These are phyloP conservation scores for Dactylellina sp. DNA, from an alignment of 2,329 filamentous ascomycete species.

Conservation along the genomic window DNA sequence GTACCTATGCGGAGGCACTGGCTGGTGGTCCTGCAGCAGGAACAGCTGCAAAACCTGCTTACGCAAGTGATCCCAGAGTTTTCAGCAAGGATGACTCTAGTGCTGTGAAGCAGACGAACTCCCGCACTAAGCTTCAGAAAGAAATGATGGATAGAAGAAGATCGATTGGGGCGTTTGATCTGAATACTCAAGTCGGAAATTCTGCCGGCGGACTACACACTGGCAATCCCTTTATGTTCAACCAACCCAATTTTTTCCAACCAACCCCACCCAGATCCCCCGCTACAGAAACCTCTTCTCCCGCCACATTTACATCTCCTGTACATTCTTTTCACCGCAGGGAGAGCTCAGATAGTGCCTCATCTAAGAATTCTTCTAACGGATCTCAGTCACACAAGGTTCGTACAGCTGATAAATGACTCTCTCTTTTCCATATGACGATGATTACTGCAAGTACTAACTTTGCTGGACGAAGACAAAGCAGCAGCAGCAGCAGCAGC, in stretches of 20 bases:
- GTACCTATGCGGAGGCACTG: slow-evolving; percentile 69
- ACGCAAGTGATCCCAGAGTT: slow-evolving; percentile 43
- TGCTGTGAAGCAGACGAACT: slow-evolving; percentile 34
- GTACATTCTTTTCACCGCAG: slow-evolving; percentile 43
- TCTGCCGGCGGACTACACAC: slow-evolving; percentile 52
- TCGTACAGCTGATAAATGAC: background rate
- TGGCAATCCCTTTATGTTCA: slow-evolving; percentile 55
- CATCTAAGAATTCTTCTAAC: slow-evolving; percentile 52
- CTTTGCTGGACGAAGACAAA: slow-evolving; percentile 10
- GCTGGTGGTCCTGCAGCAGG: slow-evolving; percentile 55
- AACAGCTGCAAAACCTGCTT: slow-evolving; percentile 56
- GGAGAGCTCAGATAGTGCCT: slow-evolving; percentile 49
- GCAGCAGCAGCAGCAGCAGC: slow-evolving; percentile 42
- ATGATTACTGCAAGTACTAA: slow-evolving; percentile 10
- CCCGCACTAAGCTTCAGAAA: slow-evolving; percentile 48
- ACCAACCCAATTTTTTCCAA: slow-evolving; percentile 53
- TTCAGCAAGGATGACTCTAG: slow-evolving; percentile 58
- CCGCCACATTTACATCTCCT: slow-evolving; percentile 48
- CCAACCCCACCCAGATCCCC: slow-evolving; percentile 51
- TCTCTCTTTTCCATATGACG: no score
- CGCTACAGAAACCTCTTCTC: slow-evolving; percentile 48
- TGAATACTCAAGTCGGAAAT: slow-evolving; percentile 51
- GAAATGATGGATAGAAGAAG: slow-evolving; percentile 59
- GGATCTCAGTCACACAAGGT: slow-evolving; percentile 50
- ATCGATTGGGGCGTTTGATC: slow-evolving; percentile 60